Evolutionary conservation across 805 yeast genomes (phyloP).

Genomic region (Kazachstania kunashirensis): DNA sequence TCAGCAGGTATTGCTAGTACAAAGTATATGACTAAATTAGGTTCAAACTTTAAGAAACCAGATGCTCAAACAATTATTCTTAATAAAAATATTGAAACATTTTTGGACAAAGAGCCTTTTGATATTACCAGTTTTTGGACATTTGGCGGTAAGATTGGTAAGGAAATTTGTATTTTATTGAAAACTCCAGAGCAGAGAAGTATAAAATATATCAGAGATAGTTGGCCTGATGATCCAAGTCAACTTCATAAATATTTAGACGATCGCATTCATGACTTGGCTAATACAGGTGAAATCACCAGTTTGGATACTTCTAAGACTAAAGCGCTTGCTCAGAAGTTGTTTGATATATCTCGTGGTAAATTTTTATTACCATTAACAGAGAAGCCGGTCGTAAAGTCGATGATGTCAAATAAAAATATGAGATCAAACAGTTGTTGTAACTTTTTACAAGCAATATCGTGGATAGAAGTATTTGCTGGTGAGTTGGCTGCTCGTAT

Average conservation of each 20-base stretch:
- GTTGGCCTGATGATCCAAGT: slow-evolving; percentile 35
- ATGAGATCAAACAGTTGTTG: slow-evolving; percentile 49
- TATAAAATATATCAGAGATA: slow-evolving; percentile 43
- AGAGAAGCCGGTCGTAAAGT: slow-evolving; percentile 54
- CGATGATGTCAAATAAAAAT: slow-evolving; percentile 86
- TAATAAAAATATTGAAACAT: slow-evolving; percentile 37
- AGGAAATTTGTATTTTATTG: slow-evolving; percentile 41
- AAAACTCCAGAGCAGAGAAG: slow-evolving; percentile 40
- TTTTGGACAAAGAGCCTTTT: slow-evolving; percentile 43
- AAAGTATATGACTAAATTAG: slow-evolving; percentile 75
- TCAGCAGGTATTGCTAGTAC: slow-evolving; percentile 80
- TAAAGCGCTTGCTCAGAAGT: slow-evolving; percentile 39
- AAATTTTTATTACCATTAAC: slow-evolving; percentile 43
- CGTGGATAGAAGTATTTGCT: slow-evolving; percentile 77
- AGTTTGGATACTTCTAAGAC: slow-evolving; percentile 34
- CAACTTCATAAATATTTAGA: slow-evolving; percentile 18
- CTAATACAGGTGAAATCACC: slow-evolving; percentile 5
- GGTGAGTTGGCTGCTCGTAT: slow-evolving; percentile 69
- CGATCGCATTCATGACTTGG: slow-evolving; percentile 1
- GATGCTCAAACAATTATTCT: slow-evolving; percentile 72
- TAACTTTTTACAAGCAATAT: slow-evolving; percentile 45
- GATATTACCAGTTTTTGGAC: slow-evolving; percentile 75
- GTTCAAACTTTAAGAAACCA: slow-evolving; percentile 79
- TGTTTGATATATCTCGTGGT: slow-evolving; percentile 62
- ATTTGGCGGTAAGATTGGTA: slow-evolving; percentile 84